phyloP scores from a whole-genome alignment of 345 rosid species.

The Excoecaria cochinchinensis region DNA sequence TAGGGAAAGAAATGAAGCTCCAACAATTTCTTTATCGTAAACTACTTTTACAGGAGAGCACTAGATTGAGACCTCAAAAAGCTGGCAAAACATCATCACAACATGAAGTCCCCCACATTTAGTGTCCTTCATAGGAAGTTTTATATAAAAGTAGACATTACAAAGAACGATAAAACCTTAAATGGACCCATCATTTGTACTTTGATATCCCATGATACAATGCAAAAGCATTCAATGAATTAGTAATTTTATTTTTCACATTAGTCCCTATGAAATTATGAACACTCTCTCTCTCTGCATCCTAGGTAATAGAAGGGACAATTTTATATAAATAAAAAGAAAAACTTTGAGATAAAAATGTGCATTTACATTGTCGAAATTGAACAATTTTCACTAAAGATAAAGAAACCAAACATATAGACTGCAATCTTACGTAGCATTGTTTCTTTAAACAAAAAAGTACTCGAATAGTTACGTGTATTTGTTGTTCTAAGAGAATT shows the following conservation, averaged over 20 bases:
- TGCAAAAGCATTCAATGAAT: constrained; percentile 9
- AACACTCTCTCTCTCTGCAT: no score
- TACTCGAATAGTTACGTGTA: no score
- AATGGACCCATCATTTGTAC: constrained; percentile 27
- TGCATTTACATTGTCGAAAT: no score
- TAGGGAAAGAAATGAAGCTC: neutral
- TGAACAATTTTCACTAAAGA: no score
- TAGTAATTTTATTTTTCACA: neutral
- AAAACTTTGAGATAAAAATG: no score
- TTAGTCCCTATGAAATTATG: neutral
- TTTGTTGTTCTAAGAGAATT: no score
- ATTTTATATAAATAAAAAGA: no score
- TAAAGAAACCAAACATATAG: no score
- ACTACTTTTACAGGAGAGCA: neutral
- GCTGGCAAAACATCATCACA: constrained; percentile 9
- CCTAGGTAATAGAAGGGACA: no score
- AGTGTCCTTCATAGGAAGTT: constrained; percentile 7
- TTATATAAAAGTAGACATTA: neutral
- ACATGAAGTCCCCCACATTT: constrained; percentile 2
- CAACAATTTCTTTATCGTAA: neutral
- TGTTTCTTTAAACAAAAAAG: no score
- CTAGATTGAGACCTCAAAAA: neutral
- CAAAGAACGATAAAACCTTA: constrained; percentile 9
- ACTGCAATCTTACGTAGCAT: no score
- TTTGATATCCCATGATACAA: constrained; percentile 20